A percentile compares a stretch with the other conserved stretches of the same genome.
Conservation (phyloP, 1,284 basidiomycete genomes). For the Wolfiporia cocos region DNA sequence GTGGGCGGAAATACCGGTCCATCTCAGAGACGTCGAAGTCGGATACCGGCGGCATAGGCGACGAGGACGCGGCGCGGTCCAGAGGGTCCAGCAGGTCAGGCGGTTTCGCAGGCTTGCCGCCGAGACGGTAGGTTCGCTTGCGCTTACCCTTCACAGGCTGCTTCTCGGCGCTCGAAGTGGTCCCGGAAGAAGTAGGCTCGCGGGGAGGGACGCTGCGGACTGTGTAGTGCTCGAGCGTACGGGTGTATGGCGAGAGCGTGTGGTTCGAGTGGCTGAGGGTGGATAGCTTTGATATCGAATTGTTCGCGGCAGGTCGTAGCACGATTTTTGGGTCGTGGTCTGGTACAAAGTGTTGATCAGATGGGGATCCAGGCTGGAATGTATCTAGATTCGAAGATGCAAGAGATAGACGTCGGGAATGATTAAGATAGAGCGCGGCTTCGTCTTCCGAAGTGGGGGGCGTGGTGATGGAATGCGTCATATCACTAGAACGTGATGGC, state of each 20-base stretch:
- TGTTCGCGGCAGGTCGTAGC: conserved; percentile 64
- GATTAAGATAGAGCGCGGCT: conserved; percentile 18
- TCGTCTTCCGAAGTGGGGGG: conserved; percentile 25
- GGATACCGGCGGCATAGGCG: conserved; percentile 24
- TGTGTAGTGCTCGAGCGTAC: conserved; percentile 83
- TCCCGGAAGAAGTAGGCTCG: conserved; percentile 25
- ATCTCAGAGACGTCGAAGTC: conserved; percentile 75
- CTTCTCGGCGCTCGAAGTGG: conserved; percentile 30
- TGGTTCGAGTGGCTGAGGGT: conserved; percentile 84
- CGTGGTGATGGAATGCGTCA: conserved; percentile 27
- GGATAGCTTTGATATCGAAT: conserved; percentile 76
- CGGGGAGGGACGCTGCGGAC: conserved; percentile 78
- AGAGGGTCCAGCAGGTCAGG: conserved; percentile 6
- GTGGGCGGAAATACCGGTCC: conserved; percentile 66
- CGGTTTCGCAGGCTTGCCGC: conserved; percentile 32
- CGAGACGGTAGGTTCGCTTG: conserved; percentile 70
- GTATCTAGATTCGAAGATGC: conserved; percentile 35
- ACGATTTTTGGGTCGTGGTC: conserved; percentile 54
- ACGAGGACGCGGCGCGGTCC: conserved; percentile 11
- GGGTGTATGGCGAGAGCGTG: conserved; percentile 87
- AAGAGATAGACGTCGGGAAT: conserved; percentile 21
- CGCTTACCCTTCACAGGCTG: conserved; percentile 68
- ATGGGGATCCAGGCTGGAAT: conserved; percentile 35
- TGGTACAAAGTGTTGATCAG: conserved; percentile 26
- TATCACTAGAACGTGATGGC: conserved; percentile 26